Base-by-base conservation (phyloP, 495 filamentous ascomycete species). In the Articulospora tetracladia region DNA sequence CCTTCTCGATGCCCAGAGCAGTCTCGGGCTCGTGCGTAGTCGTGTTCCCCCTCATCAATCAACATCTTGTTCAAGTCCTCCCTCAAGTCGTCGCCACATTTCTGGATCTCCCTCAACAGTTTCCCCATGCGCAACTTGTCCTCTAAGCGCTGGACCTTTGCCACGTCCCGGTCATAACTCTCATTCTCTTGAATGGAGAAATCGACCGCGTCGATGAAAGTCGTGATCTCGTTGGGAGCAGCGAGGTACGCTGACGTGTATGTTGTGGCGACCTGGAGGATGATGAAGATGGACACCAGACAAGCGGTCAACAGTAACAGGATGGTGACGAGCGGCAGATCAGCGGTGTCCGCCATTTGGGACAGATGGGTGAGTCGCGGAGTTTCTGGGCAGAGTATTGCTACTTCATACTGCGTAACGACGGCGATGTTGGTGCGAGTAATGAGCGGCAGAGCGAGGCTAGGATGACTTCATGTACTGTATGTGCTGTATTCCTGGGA, bases 41-140 rank as follows among this genome's bases (percentile, higher is more conserved):
- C 79, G 82, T 23, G 77, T 71, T 10, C 78, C 56, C 67, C 59
- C 50, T 70, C 57, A 74, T 75, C 62, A 64, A 83, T 57, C 65
- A 81, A 36, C 69, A 85, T 53, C 30, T 64, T 50, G 61, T 75
- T 74, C 66, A 85, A 52, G 41, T 79, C 66, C 63, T 82, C 76
- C 41, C 80, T 73, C 67, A 72, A 63, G 59, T 73, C 80, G 69
- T 72, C 84, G 63, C 83, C 68, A 56, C 77, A 68, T 76, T 81
- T 73, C 73, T 87, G 68, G 66, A 89, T 77, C 71, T 83, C 65
- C 71, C 78, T 72, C 53, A 83, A 67, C 30, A 82, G 64, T 51
- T 78, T 58, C 59, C 67, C 61, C 68, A 87, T 72, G 64, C 82
- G 68, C 26, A 81, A 28, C 65, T 82, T 76, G 62, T 83, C 74